These are phyloP conservation scores for Diplodia seriata DNA, from an alignment of 2,329 filamentous ascomycete species.

Conservation along the genomic window DNA sequence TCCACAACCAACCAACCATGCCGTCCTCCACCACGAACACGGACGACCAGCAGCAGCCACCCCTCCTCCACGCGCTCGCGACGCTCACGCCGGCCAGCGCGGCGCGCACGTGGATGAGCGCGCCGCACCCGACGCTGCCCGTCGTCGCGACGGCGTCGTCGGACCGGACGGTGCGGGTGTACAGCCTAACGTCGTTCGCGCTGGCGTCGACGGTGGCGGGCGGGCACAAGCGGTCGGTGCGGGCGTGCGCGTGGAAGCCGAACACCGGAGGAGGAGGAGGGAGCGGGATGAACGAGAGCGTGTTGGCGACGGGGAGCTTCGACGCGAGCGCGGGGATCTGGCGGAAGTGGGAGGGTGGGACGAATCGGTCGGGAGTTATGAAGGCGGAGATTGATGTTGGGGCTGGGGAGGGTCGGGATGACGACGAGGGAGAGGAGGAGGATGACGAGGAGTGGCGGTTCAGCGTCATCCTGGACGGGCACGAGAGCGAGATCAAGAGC, in stretches of 20 bases:
- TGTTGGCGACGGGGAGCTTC: constrained; percentile 91
- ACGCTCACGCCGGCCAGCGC: constrained; percentile 61
- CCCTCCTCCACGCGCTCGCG: constrained; percentile 53
- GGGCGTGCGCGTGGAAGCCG: constrained; percentile 87
- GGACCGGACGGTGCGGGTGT: constrained; percentile 85
- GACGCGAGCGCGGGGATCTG: constrained; percentile 82
- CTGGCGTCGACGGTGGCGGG: constrained; percentile 81
- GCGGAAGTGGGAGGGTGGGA: constrained; percentile 71
- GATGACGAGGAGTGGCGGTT: constrained; percentile 90
- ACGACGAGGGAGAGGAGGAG: constrained; percentile 57
- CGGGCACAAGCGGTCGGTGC: constrained; percentile 90
- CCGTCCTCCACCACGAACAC: neutral
- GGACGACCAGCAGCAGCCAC: neutral
- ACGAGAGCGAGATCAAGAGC: constrained; percentile 90
- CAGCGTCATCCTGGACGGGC: constrained; percentile 88
- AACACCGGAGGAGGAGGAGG: constrained; percentile 60
- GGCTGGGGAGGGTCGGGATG: neutral
- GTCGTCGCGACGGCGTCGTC: constrained; percentile 88
- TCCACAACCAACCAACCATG: constrained; percentile 1
- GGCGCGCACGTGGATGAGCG: constrained; percentile 80
- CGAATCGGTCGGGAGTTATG: neutral
- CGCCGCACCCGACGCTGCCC: constrained; percentile 85
- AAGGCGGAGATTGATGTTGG: neutral
- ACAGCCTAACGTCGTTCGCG: constrained; percentile 81
- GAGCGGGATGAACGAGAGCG: constrained; percentile 65